Base-by-base conservation (phyloP, 1,284 basidiomycete genomes). In the Moniliella sp. region DNA sequence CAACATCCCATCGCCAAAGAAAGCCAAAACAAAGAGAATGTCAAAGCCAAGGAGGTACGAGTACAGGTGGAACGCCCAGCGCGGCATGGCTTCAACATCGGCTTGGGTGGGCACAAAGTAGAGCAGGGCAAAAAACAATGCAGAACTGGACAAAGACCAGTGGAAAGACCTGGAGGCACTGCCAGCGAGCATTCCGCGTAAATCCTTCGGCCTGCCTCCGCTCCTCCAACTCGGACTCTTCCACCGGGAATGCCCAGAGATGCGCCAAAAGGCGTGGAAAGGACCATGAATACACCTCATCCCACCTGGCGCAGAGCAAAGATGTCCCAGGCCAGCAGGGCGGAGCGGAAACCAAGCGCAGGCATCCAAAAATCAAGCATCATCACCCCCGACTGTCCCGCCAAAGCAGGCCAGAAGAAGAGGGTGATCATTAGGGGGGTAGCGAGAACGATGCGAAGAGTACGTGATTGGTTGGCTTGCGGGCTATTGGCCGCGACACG, bases 181-280 rank as follows among this genome's bases (percentile, higher is more conserved):
- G 40, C 13, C 37, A 13, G 12, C 54, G 39, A 3, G 50, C 39
- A 33, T 45, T 47, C 1, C 46, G 34, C 18, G 42, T 25, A 33
- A 18, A 47, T 3, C 51, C 53, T 18, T 52, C 45, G 4, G 35
- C 31, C 13, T 35, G 25, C 11, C 38, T 39, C n/a, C 50, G 44
- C 31, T 49, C 47, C 1, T 34, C 45, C 21, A 57, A 39, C 4
- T 47, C 51, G 18, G 45, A 42, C 18, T 42, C 34, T 35, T 55
- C 50, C 33, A 42, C 43, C 28, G 56, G 54, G 38, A 59, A 54
- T 2, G 52, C 49, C 48, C 50, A 57, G 15, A 59, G 47, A 28
- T 57, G 49, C 12, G 46, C 45, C 33, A 55, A 48, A 41, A 52
- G 48, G 30, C 40, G 33, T 10, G 37, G 34, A 30, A 42, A 37